phyloP scores from a whole-genome alignment of 805 yeast species.

The Candida verbasci region DNA sequence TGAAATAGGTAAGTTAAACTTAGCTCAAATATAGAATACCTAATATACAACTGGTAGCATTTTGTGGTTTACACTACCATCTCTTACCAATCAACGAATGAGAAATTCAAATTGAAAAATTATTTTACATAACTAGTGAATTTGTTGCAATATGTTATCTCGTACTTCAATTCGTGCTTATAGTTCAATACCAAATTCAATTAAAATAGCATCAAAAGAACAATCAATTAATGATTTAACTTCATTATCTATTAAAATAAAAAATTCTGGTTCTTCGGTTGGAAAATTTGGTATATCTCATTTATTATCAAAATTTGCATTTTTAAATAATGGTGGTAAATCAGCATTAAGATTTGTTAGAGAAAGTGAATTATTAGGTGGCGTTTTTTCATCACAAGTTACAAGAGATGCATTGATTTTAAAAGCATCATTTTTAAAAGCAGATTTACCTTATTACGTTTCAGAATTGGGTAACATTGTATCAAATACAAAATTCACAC shows the following conservation, averaged over 20 bases:
- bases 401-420: conserved; percentile 83
- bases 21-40: conserved; percentile 16
- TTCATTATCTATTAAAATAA: conserved; percentile 70
- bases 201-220: conserved; percentile 53
- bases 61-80: no score
- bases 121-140: conserved; percentile 1
- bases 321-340: conserved; percentile 74
- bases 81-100: conserved; percentile 14
- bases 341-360: conserved; percentile 91
- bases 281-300: conserved; percentile 80
- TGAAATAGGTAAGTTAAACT: conserved; percentile 10
- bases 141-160: conserved; percentile 41
- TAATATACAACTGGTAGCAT: conserved; percentile 4
- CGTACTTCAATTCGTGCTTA: conserved; percentile 40
- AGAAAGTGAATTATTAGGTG: conserved; percentile 93
- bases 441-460: conserved; percentile 88
- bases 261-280: conserved; percentile 78
- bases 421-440: conserved; percentile 76
- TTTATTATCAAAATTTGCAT: conserved; percentile 76
- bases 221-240: conserved; percentile 54
- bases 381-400: conserved; percentile 61
- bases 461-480: conserved; percentile 75
- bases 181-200: conserved; percentile 35
- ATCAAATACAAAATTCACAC: conserved; percentile 67
- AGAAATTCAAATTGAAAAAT: conserved; percentile 12